Evolutionary conservation across 2,329 filamentous ascomycete species (phyloP), one percentile per base, ranked within the genome.

Genomic region (Drechslerella dactyloides): DNA sequence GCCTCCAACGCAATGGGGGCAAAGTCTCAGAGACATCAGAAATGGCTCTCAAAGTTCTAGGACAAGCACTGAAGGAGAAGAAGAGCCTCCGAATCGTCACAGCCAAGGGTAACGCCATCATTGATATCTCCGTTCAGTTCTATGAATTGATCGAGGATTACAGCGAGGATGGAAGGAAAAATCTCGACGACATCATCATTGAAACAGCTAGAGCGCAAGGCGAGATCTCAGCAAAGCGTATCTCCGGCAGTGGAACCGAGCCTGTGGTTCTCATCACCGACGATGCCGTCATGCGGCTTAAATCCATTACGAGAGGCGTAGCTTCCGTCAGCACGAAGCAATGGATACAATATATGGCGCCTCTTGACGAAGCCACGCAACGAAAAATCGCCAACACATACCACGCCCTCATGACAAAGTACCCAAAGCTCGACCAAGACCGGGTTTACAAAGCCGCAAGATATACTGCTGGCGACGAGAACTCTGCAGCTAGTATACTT

Each of bases 171-270:
- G 70, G 64, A 2, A 54, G 73, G 0, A 72, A 72, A 7, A 77
- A 75, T 23, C 74, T 76, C 23, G 76, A 77, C 21, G 76, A 77
- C 27, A 69, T 77, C 7, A 77, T 77, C 21, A 76, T 77, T 11
- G 62, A 74, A 19, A 76, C 74, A 2, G 75, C 76, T 1, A 74
- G 73, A 74, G 62, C 55, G 23, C 52, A 70, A 53, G 59, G 60
- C 48, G 56, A 60, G 23, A 56, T 69, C 6, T 37, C 65, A 23
- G 54, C 58, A 42, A 21, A 48, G 52, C 7, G 73, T 30, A 0
- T 52, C 1, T 56, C 57, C 8, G 53, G 53, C 8, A 54, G 55
- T 17, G 69, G 63, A 1, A 73, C 73, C 3, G 59, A 74, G 27
- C 66, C 76, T 2, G 76, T 76, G n/a, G 74, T 77, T 11, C 65